A percentile compares a stretch with the other conserved stretches of the same genome.
Conservation (phyloP, 768 basidiomycete genomes). For the Albatrellus ellisii region DNA sequence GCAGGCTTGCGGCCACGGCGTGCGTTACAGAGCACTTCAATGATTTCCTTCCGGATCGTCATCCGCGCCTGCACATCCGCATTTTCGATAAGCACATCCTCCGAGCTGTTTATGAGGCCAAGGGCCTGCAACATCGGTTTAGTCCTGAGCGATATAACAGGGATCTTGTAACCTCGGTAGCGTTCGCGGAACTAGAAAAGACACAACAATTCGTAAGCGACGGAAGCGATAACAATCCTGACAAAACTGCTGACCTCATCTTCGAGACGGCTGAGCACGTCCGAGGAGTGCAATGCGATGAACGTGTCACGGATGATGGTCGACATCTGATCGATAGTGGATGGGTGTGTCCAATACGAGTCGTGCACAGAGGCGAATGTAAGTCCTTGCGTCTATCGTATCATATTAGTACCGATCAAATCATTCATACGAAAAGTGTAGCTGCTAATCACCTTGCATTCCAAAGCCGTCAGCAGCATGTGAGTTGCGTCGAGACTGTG, state of each 20-base stretch:
- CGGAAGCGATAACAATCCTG: not conserved
- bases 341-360: slow-evolving; percentile 98
- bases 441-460: slow-evolving; percentile 52
- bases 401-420: slow-evolving; percentile 3
- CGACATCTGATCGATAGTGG: slow-evolving; percentile 79
- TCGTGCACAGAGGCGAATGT: slow-evolving; percentile 96
- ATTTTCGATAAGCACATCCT: slow-evolving; percentile 17
- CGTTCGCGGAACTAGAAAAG: slow-evolving; percentile 14
- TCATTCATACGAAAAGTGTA: not conserved
- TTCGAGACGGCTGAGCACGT: slow-evolving; percentile 62
- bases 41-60: slow-evolving; percentile 15
- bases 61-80: slow-evolving; percentile 16
- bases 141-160: slow-evolving; percentile 33
- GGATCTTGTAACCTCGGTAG: slow-evolving; percentile 46
- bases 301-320: slow-evolving; percentile 85
- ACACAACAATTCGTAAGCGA: not conserved
- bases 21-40: slow-evolving; percentile 4
- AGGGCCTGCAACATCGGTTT: slow-evolving; percentile 14
- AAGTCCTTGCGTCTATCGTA: slow-evolving; percentile 46
- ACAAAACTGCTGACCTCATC: slow-evolving; percentile 49
- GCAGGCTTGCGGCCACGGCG: not conserved
- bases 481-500: slow-evolving; percentile 97
- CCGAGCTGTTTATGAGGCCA: slow-evolving; percentile 27
- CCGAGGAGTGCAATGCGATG: slow-evolving; percentile 80
- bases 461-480: slow-evolving; percentile 93